phyloP scores from a whole-genome alignment of 2,329 filamentous ascomycete genomes.

The Fusarium algeriense region DNA sequence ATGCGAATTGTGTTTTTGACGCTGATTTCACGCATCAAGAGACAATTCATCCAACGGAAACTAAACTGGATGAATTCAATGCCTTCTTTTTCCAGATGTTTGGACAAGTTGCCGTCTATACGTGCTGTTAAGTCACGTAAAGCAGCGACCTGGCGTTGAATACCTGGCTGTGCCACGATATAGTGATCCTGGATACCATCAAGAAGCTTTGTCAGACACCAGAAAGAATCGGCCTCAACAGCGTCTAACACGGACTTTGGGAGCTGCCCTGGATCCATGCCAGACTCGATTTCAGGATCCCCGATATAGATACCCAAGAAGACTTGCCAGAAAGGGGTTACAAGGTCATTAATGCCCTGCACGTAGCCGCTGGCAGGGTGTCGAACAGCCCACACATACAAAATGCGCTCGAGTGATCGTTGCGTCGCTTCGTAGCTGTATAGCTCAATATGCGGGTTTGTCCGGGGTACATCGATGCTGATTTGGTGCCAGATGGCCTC shows the following conservation, averaged over 20 bases:
- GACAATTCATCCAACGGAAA: conserved; percentile 99
- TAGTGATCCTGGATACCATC: conserved; percentile 99
- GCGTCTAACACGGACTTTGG: conserved; percentile 92
- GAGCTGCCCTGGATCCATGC: conserved; percentile 96
- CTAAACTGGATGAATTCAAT: conserved; percentile 99
- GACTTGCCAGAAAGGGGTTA: conserved; percentile 98
- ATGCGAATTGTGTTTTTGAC: conserved; percentile 97
- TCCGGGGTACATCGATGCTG: conserved; percentile 96
- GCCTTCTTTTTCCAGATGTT: conserved; percentile 88
- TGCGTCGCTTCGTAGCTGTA: conserved; percentile 98
- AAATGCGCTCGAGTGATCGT: conserved; percentile 89
- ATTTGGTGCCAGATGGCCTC: conserved; percentile 99
- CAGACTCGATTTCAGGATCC: conserved; percentile 90
- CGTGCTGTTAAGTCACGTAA: conserved; percentile 90
- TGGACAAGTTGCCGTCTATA: conserved; percentile 86
- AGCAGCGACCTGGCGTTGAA: conserved; percentile 91
- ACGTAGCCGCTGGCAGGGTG: conserved; percentile 98
- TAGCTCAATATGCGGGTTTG: conserved; percentile 93
- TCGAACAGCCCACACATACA: conserved; percentile 97
- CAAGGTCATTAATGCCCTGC: conserved; percentile 97
- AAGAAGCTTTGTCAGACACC: conserved; percentile 97
- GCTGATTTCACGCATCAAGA: conserved; percentile 96
- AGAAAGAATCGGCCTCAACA: conserved; percentile 97
- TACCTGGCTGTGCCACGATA: conserved; percentile 96
- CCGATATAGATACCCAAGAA: conserved; percentile 95